Evolutionary conservation across 768 basidiomycete genomes (phyloP).

Genomic region (Russula lepida): DNA sequence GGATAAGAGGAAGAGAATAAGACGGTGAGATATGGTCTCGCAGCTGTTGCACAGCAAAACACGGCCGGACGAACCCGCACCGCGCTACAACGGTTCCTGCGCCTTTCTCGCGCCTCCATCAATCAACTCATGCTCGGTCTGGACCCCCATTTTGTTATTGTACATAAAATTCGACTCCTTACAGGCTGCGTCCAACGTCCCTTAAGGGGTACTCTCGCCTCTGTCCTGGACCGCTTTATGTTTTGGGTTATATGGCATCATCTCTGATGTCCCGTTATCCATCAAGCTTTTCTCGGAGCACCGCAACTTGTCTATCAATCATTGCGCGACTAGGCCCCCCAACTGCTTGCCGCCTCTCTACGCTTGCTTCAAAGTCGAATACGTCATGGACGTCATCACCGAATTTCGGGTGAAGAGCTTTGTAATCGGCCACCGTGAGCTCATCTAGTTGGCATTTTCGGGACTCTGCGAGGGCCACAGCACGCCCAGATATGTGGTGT

Average conservation of each 20-base stretch:
- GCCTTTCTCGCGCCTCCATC: too few species aligned
- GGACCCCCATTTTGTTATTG: too few species aligned
- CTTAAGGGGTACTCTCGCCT: neutral
- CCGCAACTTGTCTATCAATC: slow-evolving; percentile 76
- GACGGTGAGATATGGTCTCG: neutral
- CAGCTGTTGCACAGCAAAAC: neutral
- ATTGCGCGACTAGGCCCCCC: slow-evolving; percentile 85
- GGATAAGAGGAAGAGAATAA: neutral
- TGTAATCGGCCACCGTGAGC: slow-evolving; percentile 72
- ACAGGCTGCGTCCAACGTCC: neutral
- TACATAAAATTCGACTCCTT: too few species aligned
- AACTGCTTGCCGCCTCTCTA: slow-evolving; percentile 86
- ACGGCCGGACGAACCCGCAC: neutral
- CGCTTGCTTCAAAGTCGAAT: slow-evolving; percentile 93
- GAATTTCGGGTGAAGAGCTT: slow-evolving; percentile 67
- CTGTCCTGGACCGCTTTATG: neutral
- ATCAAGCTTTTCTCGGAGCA: slow-evolving; percentile 53
- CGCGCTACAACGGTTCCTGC: neutral
- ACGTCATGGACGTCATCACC: slow-evolving; percentile 71
- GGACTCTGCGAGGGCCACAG: slow-evolving; percentile 89
- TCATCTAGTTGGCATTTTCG: slow-evolving; percentile 74
- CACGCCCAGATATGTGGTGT: slow-evolving; percentile 94
- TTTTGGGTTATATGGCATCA: neutral
- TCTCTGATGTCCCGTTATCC: slow-evolving; percentile 10
- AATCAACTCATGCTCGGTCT: too few species aligned